Evolutionary conservation across 495 filamentous ascomycete species (phyloP).

Genomic region (Aspergillus saccharolyticus): DNA sequence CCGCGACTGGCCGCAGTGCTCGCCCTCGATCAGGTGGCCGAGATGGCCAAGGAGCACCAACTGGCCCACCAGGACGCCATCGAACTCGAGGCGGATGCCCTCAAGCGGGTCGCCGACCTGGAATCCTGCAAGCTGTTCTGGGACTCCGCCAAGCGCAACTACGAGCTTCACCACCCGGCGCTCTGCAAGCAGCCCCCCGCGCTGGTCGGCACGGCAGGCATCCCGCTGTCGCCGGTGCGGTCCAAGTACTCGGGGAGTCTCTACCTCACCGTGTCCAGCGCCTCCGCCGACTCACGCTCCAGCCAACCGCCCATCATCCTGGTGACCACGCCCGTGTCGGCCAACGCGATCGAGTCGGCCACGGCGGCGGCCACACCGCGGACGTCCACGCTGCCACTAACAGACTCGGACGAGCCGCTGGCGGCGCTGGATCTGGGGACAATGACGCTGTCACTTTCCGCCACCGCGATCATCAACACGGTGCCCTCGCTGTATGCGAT

Average conservation of each 20-base stretch:
- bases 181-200: constrained; percentile 44
- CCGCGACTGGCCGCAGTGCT: constrained; percentile 65
- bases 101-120: constrained; percentile 60
- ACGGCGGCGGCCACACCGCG: constrained; percentile 37
- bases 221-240: constrained; percentile 56
- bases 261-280: constrained; percentile 38
- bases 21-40: constrained; percentile 57
- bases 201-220: constrained; percentile 51
- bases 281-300: constrained; percentile 19
- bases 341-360: constrained; percentile 32
- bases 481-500: constrained; percentile 63
- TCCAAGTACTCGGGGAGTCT: constrained; percentile 32
- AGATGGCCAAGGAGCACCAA: constrained; percentile 36
- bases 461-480: constrained; percentile 35
- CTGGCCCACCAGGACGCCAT: constrained; percentile 40
- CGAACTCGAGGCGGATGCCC: constrained; percentile 50
- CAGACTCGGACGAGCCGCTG: constrained; percentile 41
- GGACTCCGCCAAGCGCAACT: constrained; percentile 55
- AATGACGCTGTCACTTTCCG: constrained; percentile 42
- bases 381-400: constrained; percentile 40
- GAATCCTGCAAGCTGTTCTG: constrained; percentile 70
- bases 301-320: constrained; percentile 38
- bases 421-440: constrained; percentile 47
- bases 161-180: constrained; percentile 69
- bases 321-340: constrained; percentile 35